Evolutionary conservation across 1,284 basidiomycete species (phyloP), one percentile per base, ranked within the genome.

Genomic region (Rhodotorula mucilaginosa): DNA sequence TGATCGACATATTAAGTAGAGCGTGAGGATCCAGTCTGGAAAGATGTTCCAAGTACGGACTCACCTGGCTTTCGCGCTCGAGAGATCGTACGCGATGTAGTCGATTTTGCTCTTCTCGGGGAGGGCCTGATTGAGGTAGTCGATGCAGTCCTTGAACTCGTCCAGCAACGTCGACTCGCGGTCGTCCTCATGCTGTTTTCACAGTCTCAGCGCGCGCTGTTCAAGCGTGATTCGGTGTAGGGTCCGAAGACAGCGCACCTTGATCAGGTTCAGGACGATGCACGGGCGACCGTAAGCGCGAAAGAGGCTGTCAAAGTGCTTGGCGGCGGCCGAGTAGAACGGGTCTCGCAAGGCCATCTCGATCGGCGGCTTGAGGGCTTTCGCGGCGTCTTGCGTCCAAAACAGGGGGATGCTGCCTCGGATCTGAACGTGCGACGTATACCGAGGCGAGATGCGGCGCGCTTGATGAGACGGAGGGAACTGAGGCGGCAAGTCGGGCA

Each of bases 231-330:
- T 26, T 26, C 26, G 26, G 26, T 26, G 26, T 26, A 26, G 26
- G 26, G 26, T 26, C 26, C 26, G 26, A 26, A 26, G 26, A 26
- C 26, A 18, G 65, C 88, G 84, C 70, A 88, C 87, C 83, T 97
- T 97, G 83, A 99, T 96, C 10, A 99, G 85, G 80, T 99, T 99
- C n/a, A 99, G 86, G 60, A 97, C 91, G 76, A 91, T 92, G 68
- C 98, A 87, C 0, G 93, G 94, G 0, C 90, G 86, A 0, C 96
- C 95, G 76, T 99, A 99, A 2, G 93, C 88, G 64, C 87, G 86
- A 78, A 99, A 90, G 2, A 99, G 86, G 78, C 95, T 87, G 79
- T 97, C 90, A 78, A 99, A 99, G 81, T 99, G 97, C 49, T 88
- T 86, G 8, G 95, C 90, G 0, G 95, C 97, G 0, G 95, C 91